Evolutionary conservation across 129 eudicot genomes (phyloP).

Genomic region (Chrysanthemum makinoi): DNA sequence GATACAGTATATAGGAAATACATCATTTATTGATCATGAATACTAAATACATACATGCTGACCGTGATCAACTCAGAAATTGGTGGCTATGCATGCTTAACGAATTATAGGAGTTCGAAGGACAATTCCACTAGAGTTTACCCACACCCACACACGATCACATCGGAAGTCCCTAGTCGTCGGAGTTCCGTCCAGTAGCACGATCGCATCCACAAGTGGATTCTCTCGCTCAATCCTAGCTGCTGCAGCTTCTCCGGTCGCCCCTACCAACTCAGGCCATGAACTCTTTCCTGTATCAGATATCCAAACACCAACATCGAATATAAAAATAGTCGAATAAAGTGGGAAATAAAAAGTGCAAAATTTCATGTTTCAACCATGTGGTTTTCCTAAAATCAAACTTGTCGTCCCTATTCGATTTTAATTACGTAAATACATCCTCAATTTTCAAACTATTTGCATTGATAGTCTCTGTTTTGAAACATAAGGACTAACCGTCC

Average conservation of each 20-base stretch:
- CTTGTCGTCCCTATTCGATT: too few species aligned
- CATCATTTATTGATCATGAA: background rate
- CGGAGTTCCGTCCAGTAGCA: conserved; percentile 44
- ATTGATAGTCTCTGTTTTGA: too few species aligned
- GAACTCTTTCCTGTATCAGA: conserved; percentile 35
- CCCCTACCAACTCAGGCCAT: conserved; percentile 65
- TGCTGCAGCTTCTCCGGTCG: conserved; percentile 33
- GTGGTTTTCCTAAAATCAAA: too few species aligned
- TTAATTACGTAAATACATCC: too few species aligned
- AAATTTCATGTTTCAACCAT: too few species aligned
- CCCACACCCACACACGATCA: conserved; percentile 58
- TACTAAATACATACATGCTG: background rate
- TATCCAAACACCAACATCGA: too few species aligned
- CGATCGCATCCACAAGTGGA: conserved; percentile 38
- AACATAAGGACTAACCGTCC: too few species aligned
- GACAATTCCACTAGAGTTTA: conserved; percentile 30
- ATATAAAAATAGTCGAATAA: background rate
- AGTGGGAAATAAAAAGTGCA: too few species aligned
- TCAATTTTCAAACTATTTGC: too few species aligned
- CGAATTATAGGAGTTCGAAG: conserved; percentile 34
- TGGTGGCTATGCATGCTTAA: conserved; percentile 9
- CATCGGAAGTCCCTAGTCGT: conserved; percentile 39
- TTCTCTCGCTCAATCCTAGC: conserved; percentile 46
- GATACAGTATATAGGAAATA: background rate
- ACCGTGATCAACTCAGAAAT: background rate